Base-by-base conservation (phyloP, 495 filamentous ascomycete genomes). In the Aspergillus diversus region DNA sequence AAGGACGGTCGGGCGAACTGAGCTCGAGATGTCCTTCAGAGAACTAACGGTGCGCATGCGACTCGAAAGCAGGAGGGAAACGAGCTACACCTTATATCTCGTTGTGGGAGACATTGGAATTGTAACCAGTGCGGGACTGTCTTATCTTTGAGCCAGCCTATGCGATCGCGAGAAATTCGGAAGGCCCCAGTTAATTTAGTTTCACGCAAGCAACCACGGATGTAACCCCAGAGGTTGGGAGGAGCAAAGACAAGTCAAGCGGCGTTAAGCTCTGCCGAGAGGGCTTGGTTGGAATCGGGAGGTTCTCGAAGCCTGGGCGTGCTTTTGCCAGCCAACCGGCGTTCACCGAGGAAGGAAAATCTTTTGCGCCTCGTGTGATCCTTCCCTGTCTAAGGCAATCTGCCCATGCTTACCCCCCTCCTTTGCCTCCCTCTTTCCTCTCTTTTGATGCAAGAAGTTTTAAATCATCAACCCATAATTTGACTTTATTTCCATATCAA, bases 171-270 rank as follows among this genome's bases (percentile, higher is more conserved):
- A 31, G 32, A 59, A 43, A 35, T 34, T 55, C 31, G 53, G 34
- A 55, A 51, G 51, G 59, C 15, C 15, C 59, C 57, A 63, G 57
- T 62, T 31, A 53, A 61, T 48, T 42, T 33, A 64, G 37, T 53
- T 47, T 52, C 63, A 60, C 56, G 53, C 61, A 47, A 35, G 31
- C 34, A 53, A 52, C 65, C 63, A 64, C 67, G 69, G 58, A 74
- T 74, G 75, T 74, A 76, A 78, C 74, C 75, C 68, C 71, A 68
- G 63, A 17, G 47, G 42, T 63, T 63, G 65, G 56, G 64, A 66
- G 60, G 56, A 56, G 37, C 37, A 7, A 66, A 63, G 63, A 64
- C 63, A 63, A 68, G 65, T 62, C 66, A 66, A 68, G 65, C 52
- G 50, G 39, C 52, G 63, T 57, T 63, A 68, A 68, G 70, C 69